Conservation (phyloP, 148 eudicot species). For the Selenicereus undatus region DNA sequence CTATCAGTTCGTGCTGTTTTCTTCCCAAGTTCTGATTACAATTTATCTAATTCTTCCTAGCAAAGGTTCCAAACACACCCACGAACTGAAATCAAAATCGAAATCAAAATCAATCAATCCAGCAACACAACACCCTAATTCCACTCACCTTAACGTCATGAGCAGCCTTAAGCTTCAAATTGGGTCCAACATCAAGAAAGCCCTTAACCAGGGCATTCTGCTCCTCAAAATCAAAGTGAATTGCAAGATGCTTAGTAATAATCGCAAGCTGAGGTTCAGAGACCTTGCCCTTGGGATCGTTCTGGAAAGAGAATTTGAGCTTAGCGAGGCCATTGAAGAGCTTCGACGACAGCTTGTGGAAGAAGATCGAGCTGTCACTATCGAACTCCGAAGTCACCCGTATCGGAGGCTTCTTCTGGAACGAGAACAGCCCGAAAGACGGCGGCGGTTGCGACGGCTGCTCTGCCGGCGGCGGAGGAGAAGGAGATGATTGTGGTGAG, state of each 20-base stretch:
- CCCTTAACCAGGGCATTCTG: constrained; percentile 59
- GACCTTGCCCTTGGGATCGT: constrained; percentile 49
- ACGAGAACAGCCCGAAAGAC: constrained; percentile 25
- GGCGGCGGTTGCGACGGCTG: constrained; percentile 21
- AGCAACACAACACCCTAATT: background rate
- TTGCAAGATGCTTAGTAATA: constrained; percentile 50
- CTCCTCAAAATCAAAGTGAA: constrained; percentile 66
- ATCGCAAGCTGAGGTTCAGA: constrained; percentile 58
- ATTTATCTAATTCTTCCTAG: background rate
- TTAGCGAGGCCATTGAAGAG: constrained; percentile 65
- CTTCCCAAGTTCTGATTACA: background rate
- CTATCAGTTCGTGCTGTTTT: background rate
- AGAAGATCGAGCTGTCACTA: constrained; percentile 59
- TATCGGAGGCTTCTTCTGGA: constrained; percentile 51
- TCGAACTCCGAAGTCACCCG: constrained; percentile 78
- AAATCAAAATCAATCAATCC: constrained; percentile 10
- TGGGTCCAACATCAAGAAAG: constrained; percentile 49
- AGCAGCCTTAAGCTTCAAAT: constrained; percentile 36
- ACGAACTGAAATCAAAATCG: constrained; percentile 1
- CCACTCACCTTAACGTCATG: constrained; percentile 56
- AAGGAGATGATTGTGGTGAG: constrained; percentile 15
- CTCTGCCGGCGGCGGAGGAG: constrained; percentile 8
- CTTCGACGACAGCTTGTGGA: constrained; percentile 72
- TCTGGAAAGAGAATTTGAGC: constrained; percentile 65
- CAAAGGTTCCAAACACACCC: too few relatives aligned